phyloP scores from a whole-genome alignment of 2,329 filamentous ascomycete species.

The Thelonectria rubi region DNA sequence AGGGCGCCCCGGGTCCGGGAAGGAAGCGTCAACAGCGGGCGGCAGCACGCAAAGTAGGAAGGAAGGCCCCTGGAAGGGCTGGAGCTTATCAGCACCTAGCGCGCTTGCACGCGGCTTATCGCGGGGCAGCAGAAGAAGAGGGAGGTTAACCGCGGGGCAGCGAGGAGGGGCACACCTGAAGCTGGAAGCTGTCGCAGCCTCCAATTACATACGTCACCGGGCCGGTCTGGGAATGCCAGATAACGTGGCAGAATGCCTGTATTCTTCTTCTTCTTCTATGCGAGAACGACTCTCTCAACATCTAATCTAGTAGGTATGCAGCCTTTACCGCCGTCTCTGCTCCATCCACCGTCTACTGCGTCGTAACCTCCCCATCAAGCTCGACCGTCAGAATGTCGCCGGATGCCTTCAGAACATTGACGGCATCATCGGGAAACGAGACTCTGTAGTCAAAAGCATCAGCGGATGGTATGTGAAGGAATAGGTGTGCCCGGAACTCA shows the following conservation, averaged over 20 bases:
- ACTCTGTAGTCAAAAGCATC: constrained; percentile 62
- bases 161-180: constrained; percentile 12
- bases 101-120: constrained; percentile 29
- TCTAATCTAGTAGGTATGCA: neutral
- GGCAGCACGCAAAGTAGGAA: neutral
- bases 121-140: constrained; percentile 17
- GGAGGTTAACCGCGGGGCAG: constrained; percentile 9
- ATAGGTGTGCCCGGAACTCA: constrained; percentile 58
- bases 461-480: neutral
- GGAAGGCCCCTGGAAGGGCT: constrained; percentile 1
- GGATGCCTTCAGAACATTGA: constrained; percentile 72
- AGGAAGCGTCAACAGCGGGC: neutral
- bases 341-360: constrained; percentile 63
- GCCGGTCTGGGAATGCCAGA: neutral
- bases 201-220: constrained; percentile 30
- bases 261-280: neutral
- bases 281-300: neutral
- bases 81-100: constrained; percentile 21
- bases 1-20: constrained; percentile 10
- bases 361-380: constrained; percentile 74
- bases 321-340: neutral
- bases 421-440: constrained; percentile 71
- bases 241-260: neutral
- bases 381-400: constrained; percentile 81
- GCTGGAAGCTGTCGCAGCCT: constrained; percentile 27